phyloP scores from a whole-genome alignment of 176 grass and related monocot species.

The Chrysopogon serrulatus region DNA sequence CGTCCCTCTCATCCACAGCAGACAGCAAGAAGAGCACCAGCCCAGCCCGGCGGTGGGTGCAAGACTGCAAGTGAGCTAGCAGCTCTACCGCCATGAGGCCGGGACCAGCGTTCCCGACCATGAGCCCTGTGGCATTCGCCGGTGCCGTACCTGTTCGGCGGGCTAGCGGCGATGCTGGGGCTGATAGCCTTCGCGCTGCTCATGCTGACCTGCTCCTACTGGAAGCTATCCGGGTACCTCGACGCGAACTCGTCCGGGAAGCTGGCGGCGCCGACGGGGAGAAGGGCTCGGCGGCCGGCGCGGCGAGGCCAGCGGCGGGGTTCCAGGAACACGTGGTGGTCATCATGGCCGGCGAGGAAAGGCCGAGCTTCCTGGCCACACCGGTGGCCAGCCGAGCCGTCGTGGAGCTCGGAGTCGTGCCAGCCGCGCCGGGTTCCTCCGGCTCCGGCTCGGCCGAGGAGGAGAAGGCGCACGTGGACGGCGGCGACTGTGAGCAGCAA shows the following conservation, averaged over 20 bases:
- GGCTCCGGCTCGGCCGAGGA: not conserved
- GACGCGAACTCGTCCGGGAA: slow-evolving; percentile 20
- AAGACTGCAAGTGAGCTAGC: not conserved
- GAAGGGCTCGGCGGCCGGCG: slow-evolving; percentile 11
- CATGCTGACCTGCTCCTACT: slow-evolving; percentile 93
- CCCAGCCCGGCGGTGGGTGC: not conserved
- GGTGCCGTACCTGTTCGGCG: slow-evolving; percentile 80
- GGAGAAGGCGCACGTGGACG: not conserved
- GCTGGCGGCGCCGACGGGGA: slow-evolving; percentile 3
- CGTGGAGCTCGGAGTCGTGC: slow-evolving; percentile 9
- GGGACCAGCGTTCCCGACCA: slow-evolving; percentile 21
- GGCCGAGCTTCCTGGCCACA: slow-evolving; percentile 58
- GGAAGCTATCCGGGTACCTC: slow-evolving; percentile 79
- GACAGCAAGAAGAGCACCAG: slow-evolving; percentile 1
- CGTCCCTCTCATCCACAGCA: not conserved
- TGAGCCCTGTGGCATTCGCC: slow-evolving; percentile 69
- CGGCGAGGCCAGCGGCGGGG: not conserved
- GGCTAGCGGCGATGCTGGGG: slow-evolving; percentile 81
- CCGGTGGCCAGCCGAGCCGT: slow-evolving; percentile 35
- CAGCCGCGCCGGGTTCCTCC: not conserved
- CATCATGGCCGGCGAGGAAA: slow-evolving; percentile 82
- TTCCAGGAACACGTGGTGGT: slow-evolving; percentile 48
- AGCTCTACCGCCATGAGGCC: slow-evolving; percentile 41
- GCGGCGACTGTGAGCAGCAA: not conserved
- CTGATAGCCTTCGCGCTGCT: slow-evolving; percentile 82